Evolutionary conservation across 495 filamentous ascomycete genomes (phyloP).

Genomic region (Amphirosellinia nigrospora): DNA sequence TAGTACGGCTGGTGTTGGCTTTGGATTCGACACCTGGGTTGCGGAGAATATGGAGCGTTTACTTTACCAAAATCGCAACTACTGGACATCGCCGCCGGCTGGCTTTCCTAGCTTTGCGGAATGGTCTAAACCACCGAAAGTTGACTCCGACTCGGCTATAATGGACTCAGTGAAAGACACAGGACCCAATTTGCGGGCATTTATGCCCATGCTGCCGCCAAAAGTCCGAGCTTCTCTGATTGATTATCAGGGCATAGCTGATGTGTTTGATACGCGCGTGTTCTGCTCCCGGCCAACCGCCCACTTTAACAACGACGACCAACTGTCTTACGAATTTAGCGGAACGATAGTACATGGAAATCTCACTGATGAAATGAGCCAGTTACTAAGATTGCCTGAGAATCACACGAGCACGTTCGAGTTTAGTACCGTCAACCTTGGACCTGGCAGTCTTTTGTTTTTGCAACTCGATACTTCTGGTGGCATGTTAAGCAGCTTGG

Average conservation of each 20-base stretch:
- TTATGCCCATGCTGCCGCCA: neutral
- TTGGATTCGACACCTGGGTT: neutral
- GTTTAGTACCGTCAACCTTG: neutral
- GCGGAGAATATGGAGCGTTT: neutral
- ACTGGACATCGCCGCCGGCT: neutral
- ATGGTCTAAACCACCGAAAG: neutral
- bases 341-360: neutral
- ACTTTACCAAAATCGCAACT: neutral
- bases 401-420: neutral
- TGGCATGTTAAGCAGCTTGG: neutral
- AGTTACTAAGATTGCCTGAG: neutral
- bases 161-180: neutral
- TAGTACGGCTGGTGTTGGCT: neutral
- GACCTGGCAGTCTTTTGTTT: neutral
- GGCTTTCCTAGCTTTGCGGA: neutral
- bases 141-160: too few relatives aligned
- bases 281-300: neutral
- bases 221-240: too few relatives aligned
- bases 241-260: neutral
- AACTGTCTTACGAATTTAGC: neutral
- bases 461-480: neutral
- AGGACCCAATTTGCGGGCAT: neutral
- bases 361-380: neutral
- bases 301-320: neutral
- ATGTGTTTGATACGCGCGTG: neutral